These are phyloP conservation scores for Tagetes patula DNA, from an alignment of 129 eudicot species.

Conservation along the genomic window DNA sequence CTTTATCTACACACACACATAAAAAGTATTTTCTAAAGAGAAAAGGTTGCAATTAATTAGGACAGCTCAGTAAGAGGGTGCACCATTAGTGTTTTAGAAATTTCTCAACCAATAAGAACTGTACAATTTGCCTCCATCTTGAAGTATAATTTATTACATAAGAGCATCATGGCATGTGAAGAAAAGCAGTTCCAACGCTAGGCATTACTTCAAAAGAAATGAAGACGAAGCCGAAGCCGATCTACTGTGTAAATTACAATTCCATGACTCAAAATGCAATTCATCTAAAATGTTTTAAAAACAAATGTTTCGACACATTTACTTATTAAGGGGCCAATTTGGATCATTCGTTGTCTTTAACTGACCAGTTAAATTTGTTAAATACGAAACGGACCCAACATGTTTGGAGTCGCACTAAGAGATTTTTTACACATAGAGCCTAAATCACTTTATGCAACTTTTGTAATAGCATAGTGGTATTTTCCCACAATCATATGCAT, in stretches of 20 bases:
- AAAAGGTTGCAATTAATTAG: conserved; percentile 14
- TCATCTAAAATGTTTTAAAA: too few species aligned
- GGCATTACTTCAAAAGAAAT: not conserved
- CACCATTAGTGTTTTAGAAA: not conserved
- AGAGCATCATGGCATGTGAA: not conserved
- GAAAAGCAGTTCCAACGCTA: not conserved
- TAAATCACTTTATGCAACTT: not conserved
- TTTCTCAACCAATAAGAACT: not conserved
- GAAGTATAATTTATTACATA: not conserved
- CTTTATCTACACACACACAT: conserved; percentile 17
- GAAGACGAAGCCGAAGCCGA: not conserved
- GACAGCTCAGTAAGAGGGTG: not conserved
- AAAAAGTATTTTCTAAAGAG: conserved; percentile 11
- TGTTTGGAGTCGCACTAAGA: not conserved
- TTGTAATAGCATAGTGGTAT: not conserved
- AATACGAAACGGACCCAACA: not conserved
- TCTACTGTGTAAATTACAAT: not conserved
- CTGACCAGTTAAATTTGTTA: not conserved
- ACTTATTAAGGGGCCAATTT: not conserved
- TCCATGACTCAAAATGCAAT: not conserved
- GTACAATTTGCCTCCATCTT: not conserved
- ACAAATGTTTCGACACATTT: not conserved
- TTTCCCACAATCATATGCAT: not conserved
- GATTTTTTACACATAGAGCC: not conserved
- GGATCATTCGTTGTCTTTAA: not conserved